phyloP scores from a whole-genome alignment of 805 yeast species.

The Ogataea haglerorum region DNA sequence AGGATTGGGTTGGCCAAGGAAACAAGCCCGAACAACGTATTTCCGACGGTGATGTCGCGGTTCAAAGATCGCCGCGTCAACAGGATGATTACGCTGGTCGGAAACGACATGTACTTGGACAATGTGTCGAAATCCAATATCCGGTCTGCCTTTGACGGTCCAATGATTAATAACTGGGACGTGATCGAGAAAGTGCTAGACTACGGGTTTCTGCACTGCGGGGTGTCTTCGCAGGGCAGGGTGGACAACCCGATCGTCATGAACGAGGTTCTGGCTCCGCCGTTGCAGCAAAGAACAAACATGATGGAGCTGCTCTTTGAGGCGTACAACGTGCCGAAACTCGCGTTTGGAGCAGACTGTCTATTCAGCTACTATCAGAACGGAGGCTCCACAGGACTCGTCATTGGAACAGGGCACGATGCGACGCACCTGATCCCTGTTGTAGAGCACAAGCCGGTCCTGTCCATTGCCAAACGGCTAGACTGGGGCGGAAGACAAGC shows the following conservation, averaged over 20 bases:
- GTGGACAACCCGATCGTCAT: conserved; percentile 78
- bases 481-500: conserved; percentile 90
- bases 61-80: conserved; percentile 74
- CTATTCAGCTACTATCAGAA: conserved; percentile 74
- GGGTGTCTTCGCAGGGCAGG: conserved; percentile 51
- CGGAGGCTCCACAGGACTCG: conserved; percentile 60
- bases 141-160: conserved; percentile 83
- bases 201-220: conserved; percentile 75
- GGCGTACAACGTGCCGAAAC: conserved; percentile 69
- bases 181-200: conserved; percentile 77
- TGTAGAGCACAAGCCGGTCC: conserved; percentile 59
- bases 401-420: conserved; percentile 79
- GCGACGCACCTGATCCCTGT: conserved; percentile 83
- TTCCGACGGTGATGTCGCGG: conserved; percentile 67
- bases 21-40: conserved; percentile 52
- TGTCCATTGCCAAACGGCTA: conserved; percentile 71
- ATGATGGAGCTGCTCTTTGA: conserved; percentile 86
- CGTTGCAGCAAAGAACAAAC: conserved; percentile 63
- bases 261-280: conserved; percentile 73
- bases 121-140: conserved; percentile 63
- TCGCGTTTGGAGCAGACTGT: conserved; percentile 78
- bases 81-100: conserved; percentile 65
- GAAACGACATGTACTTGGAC: conserved; percentile 77
- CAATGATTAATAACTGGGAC: conserved; percentile 90
- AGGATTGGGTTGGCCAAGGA: conserved; percentile 57